These are phyloP conservation scores for Cokeromyces recurvatus DNA, from an alignment of 371 early-diverging fungal species.

Conservation along the genomic window DNA sequence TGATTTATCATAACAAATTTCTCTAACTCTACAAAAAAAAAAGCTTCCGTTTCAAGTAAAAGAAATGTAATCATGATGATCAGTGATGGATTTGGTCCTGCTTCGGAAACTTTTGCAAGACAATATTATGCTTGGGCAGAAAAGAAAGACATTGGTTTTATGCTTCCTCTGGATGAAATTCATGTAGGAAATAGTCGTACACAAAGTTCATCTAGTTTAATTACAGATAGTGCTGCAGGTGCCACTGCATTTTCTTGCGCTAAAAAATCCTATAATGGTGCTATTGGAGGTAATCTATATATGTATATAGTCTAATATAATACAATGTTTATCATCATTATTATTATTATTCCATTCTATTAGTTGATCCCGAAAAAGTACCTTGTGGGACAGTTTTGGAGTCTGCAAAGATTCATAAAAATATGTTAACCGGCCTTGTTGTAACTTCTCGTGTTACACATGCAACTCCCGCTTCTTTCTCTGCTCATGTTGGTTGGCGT, in stretches of 20 bases:
- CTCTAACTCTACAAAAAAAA: background rate
- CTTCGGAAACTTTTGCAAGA: constrained; percentile 87
- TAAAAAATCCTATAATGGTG: constrained; percentile 85
- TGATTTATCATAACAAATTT: background rate
- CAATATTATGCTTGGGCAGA: constrained; percentile 62
- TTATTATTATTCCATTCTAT: background rate
- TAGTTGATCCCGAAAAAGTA: constrained; percentile 50
- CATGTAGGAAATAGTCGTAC: constrained; percentile 87
- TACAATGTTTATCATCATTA: no score
- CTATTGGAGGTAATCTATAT: constrained; percentile 70
- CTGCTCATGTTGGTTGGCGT: constrained; percentile 76
- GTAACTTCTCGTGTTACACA: constrained; percentile 92
- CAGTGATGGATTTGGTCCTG: constrained; percentile 92
- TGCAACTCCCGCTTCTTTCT: constrained; percentile 79
- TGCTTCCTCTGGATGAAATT: constrained; percentile 75
- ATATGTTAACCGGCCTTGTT: constrained; percentile 85
- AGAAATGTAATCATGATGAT: constrained; percentile 90
- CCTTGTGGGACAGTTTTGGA: constrained; percentile 94
- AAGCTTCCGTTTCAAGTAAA: no score
- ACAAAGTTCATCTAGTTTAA: constrained; percentile 68
- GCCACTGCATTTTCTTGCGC: constrained; percentile 91
- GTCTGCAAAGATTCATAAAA: constrained; percentile 75
- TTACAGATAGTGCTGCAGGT: constrained; percentile 96
- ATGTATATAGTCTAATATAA: no score
- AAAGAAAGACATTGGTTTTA: constrained; percentile 23